phyloP scores from a whole-genome alignment of 1,284 basidiomycete species.

The Megacollybia platyphylla region DNA sequence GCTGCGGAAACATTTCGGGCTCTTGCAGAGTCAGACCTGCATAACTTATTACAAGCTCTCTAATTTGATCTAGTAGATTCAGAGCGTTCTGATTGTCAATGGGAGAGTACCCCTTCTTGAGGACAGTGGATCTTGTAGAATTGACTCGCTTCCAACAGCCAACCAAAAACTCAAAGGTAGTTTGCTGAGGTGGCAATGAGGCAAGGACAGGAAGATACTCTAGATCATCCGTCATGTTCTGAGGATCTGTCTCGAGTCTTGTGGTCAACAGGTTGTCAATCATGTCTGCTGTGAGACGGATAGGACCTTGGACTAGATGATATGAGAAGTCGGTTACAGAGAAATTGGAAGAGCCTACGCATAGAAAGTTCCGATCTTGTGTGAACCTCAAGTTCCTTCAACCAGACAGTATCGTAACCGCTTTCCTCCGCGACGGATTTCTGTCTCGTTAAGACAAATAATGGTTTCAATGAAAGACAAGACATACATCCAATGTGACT shows the following conservation, averaged over 20 bases:
- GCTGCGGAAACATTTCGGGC: slow-evolving; percentile 90
- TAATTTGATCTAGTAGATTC: slow-evolving; percentile 56
- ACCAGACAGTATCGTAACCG: slow-evolving; percentile 70
- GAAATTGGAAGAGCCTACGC: slow-evolving; percentile 23
- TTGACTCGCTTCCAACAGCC: slow-evolving; percentile 86
- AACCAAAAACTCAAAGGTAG: slow-evolving; percentile 84
- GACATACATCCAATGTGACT: slow-evolving; percentile 68
- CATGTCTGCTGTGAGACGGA: slow-evolving; percentile 41
- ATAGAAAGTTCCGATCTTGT: slow-evolving; percentile 48
- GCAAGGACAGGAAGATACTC: slow-evolving; percentile 72
- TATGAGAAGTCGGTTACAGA: neutral
- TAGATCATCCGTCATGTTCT: slow-evolving; percentile 71
- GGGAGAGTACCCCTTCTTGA: slow-evolving; percentile 54
- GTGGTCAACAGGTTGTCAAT: slow-evolving; percentile 79
- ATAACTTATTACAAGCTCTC: slow-evolving; percentile 81
- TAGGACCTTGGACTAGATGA: slow-evolving; percentile 12
- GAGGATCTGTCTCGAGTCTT: slow-evolving; percentile 74
- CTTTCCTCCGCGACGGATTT: slow-evolving; percentile 57
- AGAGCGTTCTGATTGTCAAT: slow-evolving; percentile 52
- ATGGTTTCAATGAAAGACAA: neutral
- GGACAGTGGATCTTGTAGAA: slow-evolving; percentile 34
- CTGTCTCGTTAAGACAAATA: slow-evolving; percentile 22
- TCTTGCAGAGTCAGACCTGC: slow-evolving; percentile 84
- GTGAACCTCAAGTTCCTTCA: slow-evolving; percentile 70
- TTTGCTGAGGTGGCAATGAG: slow-evolving; percentile 68